A percentile compares a stretch with the other conserved stretches of the same genome.
Evolutionary conservation across 2,329 filamentous ascomycete genomes (phyloP).

Genomic region (Penicillium sp.): DNA sequence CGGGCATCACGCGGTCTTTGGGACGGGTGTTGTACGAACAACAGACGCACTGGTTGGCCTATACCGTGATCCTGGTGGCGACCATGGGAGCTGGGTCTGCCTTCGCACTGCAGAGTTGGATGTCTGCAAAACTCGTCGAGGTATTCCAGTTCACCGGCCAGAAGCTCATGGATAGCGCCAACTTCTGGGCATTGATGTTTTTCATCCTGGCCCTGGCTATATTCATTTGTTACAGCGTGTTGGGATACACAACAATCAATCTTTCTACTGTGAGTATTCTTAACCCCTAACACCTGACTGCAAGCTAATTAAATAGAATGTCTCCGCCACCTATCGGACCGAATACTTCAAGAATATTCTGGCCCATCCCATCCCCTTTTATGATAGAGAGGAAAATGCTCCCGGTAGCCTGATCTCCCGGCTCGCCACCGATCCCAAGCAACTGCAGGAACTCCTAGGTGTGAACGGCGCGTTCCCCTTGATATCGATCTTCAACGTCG

Average conservation of each 20-base stretch:
- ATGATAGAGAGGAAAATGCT: constrained; percentile 45
- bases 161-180: constrained; percentile 38
- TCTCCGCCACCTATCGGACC: neutral
- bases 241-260: neutral
- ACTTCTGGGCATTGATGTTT: constrained; percentile 55
- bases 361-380: constrained; percentile 29
- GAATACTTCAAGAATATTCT: neutral
- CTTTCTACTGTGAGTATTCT: neutral
- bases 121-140: constrained; percentile 48
- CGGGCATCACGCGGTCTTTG: neutral
- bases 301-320: neutral
- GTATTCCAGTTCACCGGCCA: constrained; percentile 44
- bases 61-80: neutral
- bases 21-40: neutral
- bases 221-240: neutral
- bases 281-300: too few species aligned
- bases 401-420: constrained; percentile 46
- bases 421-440: constrained; percentile 47
- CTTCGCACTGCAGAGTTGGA: constrained; percentile 38
- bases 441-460: constrained; percentile 49
- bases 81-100: neutral
- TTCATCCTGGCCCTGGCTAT: constrained; percentile 50
- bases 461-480: constrained; percentile 49
- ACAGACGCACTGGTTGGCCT: neutral
- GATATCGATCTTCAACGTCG: constrained; percentile 60